Evolutionary conservation across 2,329 filamentous ascomycete species (phyloP).

Genomic region (Cytospora leucostoma): DNA sequence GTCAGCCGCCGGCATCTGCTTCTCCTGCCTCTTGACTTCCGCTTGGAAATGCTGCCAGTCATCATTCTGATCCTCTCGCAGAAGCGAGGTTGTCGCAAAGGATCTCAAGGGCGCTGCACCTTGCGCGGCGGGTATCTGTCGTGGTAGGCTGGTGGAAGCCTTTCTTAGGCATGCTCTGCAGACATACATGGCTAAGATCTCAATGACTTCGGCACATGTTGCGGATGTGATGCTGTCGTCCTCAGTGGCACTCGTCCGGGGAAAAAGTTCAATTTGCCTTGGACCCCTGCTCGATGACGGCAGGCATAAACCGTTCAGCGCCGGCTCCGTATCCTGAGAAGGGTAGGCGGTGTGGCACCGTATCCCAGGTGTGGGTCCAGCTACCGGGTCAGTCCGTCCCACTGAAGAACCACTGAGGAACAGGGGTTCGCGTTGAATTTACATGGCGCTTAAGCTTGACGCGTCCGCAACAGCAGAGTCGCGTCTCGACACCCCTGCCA

Average conservation of each 20-base stretch:
- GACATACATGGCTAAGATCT: conserved; percentile 39
- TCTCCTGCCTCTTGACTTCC: conserved; percentile 11
- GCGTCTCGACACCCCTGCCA: conserved; percentile 25
- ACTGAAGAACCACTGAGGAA: neutral
- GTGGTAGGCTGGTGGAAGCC: conserved; percentile 30
- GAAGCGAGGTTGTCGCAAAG: conserved; percentile 23
- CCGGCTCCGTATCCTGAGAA: neutral
- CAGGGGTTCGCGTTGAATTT: conserved; percentile 28
- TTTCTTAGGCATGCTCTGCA: conserved; percentile 42
- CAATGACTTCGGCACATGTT: conserved; percentile 3
- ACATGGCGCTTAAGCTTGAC: conserved; percentile 15
- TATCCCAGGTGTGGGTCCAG: neutral
- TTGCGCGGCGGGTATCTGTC: conserved; percentile 13
- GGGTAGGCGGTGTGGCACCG: conserved; percentile 10
- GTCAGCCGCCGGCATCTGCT: conserved; percentile 29
- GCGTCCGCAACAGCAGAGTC: conserved; percentile 16
- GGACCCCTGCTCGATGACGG: conserved; percentile 3
- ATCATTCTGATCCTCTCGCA: conserved; percentile 7
- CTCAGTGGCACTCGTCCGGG: neutral
- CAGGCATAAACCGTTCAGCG: neutral
- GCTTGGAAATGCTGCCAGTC: conserved; percentile 17
- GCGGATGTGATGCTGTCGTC: neutral
- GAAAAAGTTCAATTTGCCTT: conserved; percentile 10
- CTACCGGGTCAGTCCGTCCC: neutral
- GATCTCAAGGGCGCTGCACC: conserved; percentile 23